phyloP scores from a whole-genome alignment of 768 basidiomycete genomes.

The Naganishia vaughanmartiniae region DNA sequence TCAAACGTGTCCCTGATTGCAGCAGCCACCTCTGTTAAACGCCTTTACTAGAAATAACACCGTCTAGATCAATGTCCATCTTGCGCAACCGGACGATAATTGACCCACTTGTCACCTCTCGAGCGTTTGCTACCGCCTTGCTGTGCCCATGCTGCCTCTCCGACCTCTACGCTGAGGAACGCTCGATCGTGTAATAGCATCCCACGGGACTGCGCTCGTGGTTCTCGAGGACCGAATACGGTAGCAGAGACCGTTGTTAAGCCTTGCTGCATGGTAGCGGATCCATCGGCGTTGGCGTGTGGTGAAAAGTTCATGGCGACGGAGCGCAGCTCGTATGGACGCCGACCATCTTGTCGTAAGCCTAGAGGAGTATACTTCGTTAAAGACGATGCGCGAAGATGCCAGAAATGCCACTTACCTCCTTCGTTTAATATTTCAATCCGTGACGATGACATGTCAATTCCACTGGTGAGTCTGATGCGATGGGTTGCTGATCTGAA shows the following conservation, averaged over 20 bases:
- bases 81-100: slow-evolving; percentile 19
- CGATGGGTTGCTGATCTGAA: too few species aligned
- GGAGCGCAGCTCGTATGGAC: slow-evolving; percentile 86
- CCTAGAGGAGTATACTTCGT: slow-evolving; percentile 32
- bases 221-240: slow-evolving; percentile 90
- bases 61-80: slow-evolving; percentile 20
- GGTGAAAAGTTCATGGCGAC: slow-evolving; percentile 73
- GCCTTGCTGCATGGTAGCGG: slow-evolving; percentile 78
- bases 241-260: slow-evolving; percentile 82
- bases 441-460: slow-evolving; percentile 42
- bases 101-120: slow-evolving; percentile 79
- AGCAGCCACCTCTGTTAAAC: slow-evolving; percentile 78
- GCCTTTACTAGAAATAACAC: slow-evolving; percentile 57
- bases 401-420: slow-evolving; percentile 33
- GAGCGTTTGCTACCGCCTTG: slow-evolving; percentile 68
- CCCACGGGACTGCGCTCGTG: slow-evolving; percentile 61
- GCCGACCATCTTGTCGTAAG: slow-evolving; percentile 85
- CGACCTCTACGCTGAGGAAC: slow-evolving; percentile 82
- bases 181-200: slow-evolving; percentile 69
- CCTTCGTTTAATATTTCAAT: slow-evolving; percentile 50
- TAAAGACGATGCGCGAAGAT: not conserved
- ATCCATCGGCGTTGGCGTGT: slow-evolving; percentile 74
- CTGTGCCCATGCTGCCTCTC: slow-evolving; percentile 80
- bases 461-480: not conserved
- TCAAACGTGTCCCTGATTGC: slow-evolving; percentile 93